Conservation (phyloP, 2,329 filamentous ascomycete species). For the Magnaporthiopsis poae region DNA sequence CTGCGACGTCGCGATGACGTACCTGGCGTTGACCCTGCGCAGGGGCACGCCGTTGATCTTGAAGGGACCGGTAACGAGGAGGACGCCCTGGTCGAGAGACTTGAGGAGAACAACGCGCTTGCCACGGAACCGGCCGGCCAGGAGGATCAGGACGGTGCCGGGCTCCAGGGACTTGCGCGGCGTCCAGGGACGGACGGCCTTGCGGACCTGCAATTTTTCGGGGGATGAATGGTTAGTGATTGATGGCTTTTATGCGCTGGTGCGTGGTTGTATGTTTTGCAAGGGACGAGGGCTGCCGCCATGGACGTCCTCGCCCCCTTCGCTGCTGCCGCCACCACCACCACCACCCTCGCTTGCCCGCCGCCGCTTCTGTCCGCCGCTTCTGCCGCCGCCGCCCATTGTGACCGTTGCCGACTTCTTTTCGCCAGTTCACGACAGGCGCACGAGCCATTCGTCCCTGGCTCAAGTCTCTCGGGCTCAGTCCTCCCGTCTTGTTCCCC, state of each 20-base stretch:
- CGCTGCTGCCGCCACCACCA: not conserved
- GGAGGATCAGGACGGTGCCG: slow-evolving; percentile 94
- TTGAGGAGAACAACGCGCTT: slow-evolving; percentile 99
- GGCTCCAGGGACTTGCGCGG: slow-evolving; percentile 83
- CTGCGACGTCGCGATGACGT: slow-evolving; percentile 83
- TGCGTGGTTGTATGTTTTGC: slow-evolving; percentile 2
- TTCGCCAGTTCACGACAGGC: not conserved
- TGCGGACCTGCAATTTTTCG: slow-evolving; percentile 64
- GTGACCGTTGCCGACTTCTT: no score
- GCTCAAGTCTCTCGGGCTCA: not conserved
- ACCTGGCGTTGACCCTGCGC: slow-evolving; percentile 84
- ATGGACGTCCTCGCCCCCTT: not conserved
- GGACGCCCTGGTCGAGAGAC: slow-evolving; percentile 90
- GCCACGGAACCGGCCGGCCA: slow-evolving; percentile 98
- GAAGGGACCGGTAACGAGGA: slow-evolving; percentile 98
- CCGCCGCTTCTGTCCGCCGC: not conserved
- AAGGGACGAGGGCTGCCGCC: not conserved
- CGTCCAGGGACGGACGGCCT: slow-evolving; percentile 79
- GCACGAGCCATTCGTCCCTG: not conserved
- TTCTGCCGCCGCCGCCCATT: no score
- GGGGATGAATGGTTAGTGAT: slow-evolving; percentile 18
- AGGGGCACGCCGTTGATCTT: slow-evolving; percentile 99
- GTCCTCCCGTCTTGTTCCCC: not conserved
- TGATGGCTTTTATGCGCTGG: not conserved
- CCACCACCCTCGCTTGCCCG: no score